Evolutionary conservation across 1,139 yeast species (phyloP), one percentile per base, ranked within the genome.

Genomic region (Yamadazyma friedrichii): DNA sequence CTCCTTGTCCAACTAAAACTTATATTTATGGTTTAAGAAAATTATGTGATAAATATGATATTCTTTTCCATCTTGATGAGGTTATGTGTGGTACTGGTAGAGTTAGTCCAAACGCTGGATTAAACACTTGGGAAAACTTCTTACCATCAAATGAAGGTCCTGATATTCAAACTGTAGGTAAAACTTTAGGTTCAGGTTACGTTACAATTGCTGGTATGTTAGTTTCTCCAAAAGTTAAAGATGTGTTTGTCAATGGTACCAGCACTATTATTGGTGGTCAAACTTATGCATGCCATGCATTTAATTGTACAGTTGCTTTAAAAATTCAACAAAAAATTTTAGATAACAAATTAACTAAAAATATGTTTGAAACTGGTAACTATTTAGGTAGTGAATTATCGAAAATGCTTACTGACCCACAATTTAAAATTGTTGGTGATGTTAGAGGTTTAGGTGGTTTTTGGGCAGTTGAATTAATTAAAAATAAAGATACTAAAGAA

Each of bases 61-160:
- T 78, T 32, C 54, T 80, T 41, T 66, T 80, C 58, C 70, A 76
- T 63, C 62, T 78, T 44, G 85, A 80, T 55, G 85, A 80, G 60
- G 83, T 80, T 36, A 80, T 80, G 84, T 79, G 84, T 58, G 85
- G 85, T 39, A 69, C 80, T 40, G 84, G 84, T 36, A 69, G 85
- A 44, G 50, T 56, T 32, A 53, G 50, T 36, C 61, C 65, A 22
- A 60, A 64, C 53, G 64, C 64, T 11, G 55, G 59, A 3, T 46
- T 69, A 62, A 54, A 76, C 67, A 62, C 79, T 71, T 50, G 79
- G 81, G 80, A 76, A 46, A 56, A 60, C 45, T 54, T 49, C 42
- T 77, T 65, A 61, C 67, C 70, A 16, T 51, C 58, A 4, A 72
- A 66, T 36, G 67, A 66, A 43, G 82, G 77, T 24, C 86, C 85